These are phyloP conservation scores for Cicer yamashitae DNA, from an alignment of 306 rosid species.

Conservation along the genomic window DNA sequence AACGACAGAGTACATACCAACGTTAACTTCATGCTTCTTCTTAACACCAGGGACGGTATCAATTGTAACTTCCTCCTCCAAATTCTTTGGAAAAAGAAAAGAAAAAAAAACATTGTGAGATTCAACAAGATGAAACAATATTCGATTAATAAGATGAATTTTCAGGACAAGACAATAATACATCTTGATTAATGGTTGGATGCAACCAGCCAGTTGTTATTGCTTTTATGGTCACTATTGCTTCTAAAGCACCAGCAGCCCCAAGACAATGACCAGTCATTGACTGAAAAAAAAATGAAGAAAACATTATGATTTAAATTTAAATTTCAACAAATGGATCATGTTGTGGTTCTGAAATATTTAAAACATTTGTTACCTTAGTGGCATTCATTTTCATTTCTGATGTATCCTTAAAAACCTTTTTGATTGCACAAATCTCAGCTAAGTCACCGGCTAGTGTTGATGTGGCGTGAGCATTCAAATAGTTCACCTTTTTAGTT, in stretches of 20 bases:
- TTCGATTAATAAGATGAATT: conserved; percentile 1
- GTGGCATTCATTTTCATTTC: conserved; percentile 75
- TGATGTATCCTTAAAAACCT: conserved; percentile 67
- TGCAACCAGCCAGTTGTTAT: conserved; percentile 77
- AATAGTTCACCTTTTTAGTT: conserved; percentile 67
- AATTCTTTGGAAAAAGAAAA: conserved; percentile 49
- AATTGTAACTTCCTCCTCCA: conserved; percentile 70
- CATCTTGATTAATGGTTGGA: conserved; percentile 79
- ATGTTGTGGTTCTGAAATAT: neutral
- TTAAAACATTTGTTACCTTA: conserved; percentile 53
- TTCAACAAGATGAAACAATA: neutral
- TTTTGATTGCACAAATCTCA: conserved; percentile 72
- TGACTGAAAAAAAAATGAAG: conserved; percentile 52
- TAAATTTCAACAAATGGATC: conserved; percentile 8
- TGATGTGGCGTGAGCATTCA: conserved; percentile 87
- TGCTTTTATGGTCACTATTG: conserved; percentile 76
- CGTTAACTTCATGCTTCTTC: conserved; percentile 74
- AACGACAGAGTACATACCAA: conserved; percentile 55
- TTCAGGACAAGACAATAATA: conserved; percentile 37
- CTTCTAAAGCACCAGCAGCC: conserved; percentile 84
- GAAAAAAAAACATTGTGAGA: conserved; percentile 6
- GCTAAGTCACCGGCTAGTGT: conserved; percentile 78
- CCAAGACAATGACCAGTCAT: conserved; percentile 87
- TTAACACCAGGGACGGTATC: conserved; percentile 71
- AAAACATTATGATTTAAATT: neutral